Base-by-base conservation (phyloP, 1,284 basidiomycete species). In the Neonothopanus nambi region DNA sequence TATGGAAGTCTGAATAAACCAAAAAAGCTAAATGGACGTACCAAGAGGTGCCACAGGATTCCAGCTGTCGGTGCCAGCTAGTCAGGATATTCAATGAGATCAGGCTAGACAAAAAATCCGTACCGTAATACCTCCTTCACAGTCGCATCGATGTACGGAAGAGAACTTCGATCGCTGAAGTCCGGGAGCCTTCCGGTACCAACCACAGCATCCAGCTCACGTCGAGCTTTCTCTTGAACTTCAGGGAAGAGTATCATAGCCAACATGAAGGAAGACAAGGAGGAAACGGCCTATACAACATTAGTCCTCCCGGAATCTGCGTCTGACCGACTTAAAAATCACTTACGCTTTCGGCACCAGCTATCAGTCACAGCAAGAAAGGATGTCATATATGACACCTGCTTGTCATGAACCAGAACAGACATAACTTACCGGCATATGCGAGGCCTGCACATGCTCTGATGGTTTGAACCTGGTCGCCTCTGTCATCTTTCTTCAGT, bases 191-290 rank as follows among this genome's bases (percentile, higher is more conserved):
- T 42, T 12, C 51, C 48, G 15, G 9, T 4, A 1, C 53, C 56
- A 18, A 59, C 45, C 7, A 51, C 44, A 15, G 42, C 11, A 24
- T 56, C 48, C n/a, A 59, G 37, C 21, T 57, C 58, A 12, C 35
- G 30, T 30, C 54, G 48, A 18, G 56, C 58, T 23, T 51, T 52
- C 13, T 41, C 30, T 36, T 55, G 74, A 8, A 78, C 74, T 20
- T 72, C 70, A 5, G 80, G 78, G 56, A 78, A 60, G 24, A 75
- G 61, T n/a, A 77, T 62, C 63, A 81, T 72, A 2, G 76, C 78
- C n/a, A 81, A 64, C 51, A 78, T 67, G 55, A 81, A 79, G 0
- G 76, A 75, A 0, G 73, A 67, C 38, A 80, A 52, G 3, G 72
- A 69, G 0, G 78, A 75, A 38, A 76, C 69, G 6, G 71, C 75